phyloP scores from a whole-genome alignment of 441 rosid species.

The Populus hybrid region DNA sequence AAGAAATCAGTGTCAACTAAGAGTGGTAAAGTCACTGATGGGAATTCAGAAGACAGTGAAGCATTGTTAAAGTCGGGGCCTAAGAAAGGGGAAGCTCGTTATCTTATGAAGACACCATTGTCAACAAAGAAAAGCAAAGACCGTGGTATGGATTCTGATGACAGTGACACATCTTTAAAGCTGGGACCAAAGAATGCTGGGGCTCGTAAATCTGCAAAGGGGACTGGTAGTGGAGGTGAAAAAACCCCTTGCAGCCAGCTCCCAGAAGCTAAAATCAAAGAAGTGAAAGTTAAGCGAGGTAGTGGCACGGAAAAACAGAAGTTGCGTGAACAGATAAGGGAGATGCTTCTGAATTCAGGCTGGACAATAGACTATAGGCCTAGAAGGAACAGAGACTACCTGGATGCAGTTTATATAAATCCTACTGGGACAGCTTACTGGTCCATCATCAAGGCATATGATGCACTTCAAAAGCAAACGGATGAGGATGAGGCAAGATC shows the following conservation, averaged over 20 bases:
- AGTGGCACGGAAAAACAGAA: slow-evolving; percentile 98
- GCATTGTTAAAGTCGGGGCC: slow-evolving; percentile 22
- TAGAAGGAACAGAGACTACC: slow-evolving; percentile 88
- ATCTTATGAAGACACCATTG: slow-evolving; percentile 17
- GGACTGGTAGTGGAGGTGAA: slow-evolving; percentile 38
- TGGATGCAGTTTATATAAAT: slow-evolving; percentile 92
- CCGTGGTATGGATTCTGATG: slow-evolving; percentile 50
- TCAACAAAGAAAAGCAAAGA: slow-evolving; percentile 36
- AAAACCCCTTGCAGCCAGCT: slow-evolving; percentile 37
- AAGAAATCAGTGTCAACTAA: slow-evolving; percentile 25
- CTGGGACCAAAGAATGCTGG: slow-evolving; percentile 33
- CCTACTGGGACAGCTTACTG: slow-evolving; percentile 93
- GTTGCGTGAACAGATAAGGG: slow-evolving; percentile 84
- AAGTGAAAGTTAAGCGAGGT: slow-evolving; percentile 69
- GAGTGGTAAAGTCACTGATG: slow-evolving; percentile 20
- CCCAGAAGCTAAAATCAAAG: slow-evolving; percentile 38
- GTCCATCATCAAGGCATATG: slow-evolving; percentile 98
- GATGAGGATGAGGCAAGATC: slow-evolving; percentile 54
- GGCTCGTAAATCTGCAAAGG: slow-evolving; percentile 32
- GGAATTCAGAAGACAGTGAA: slow-evolving; percentile 26
- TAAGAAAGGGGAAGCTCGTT: slow-evolving; percentile 10
- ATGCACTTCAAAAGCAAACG: slow-evolving; percentile 82
- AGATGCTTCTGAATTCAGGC: slow-evolving; percentile 87
- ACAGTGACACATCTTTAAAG: slow-evolving; percentile 52
- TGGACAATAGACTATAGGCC: slow-evolving; percentile 98